Conservation (phyloP, 1,139 yeast genomes). For the Meyerozyma guilliermondii region DNA sequence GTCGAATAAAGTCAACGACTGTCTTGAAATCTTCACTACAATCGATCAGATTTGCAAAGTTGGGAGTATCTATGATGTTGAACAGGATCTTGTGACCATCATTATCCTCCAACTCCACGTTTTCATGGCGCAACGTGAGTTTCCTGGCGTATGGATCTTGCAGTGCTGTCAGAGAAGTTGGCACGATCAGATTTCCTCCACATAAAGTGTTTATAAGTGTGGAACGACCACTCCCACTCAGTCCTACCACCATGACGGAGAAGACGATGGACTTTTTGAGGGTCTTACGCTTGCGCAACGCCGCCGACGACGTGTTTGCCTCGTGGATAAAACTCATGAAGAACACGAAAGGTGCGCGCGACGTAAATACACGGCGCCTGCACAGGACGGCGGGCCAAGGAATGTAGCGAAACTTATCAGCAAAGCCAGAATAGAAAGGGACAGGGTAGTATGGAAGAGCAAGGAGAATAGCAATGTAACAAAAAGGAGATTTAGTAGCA, state of each 20-base stretch:
- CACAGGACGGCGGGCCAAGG: too few relatives aligned
- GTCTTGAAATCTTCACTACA: constrained; percentile 42
- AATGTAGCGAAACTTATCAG: too few relatives aligned
- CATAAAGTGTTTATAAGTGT: constrained; percentile 67
- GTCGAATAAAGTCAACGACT: constrained; percentile 47
- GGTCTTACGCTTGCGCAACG: constrained; percentile 54
- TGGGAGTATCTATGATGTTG: constrained; percentile 69
- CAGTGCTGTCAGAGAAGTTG: constrained; percentile 34
- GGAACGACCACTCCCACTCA: constrained; percentile 57
- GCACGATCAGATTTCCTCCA: constrained; percentile 58
- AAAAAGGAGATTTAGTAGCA: not conserved
- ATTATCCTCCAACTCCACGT: constrained; percentile 65
- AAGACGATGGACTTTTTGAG: constrained; percentile 50
- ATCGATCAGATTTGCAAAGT: constrained; percentile 36
- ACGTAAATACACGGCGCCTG: not conserved
- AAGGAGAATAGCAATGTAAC: too few relatives aligned
- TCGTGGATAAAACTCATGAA: constrained; percentile 3
- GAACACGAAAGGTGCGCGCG: not conserved
- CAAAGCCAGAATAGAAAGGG: too few relatives aligned
- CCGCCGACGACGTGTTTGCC: constrained; percentile 11
- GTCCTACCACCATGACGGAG: constrained; percentile 57
- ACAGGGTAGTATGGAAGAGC: too few relatives aligned
- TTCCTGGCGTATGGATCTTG: constrained; percentile 41
- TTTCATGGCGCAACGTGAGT: constrained; percentile 61
- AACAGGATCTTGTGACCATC: constrained; percentile 68